A percentile compares a stretch with the other conserved stretches of the same genome.
These are phyloP conservation scores for Gracilaria gracilis DNA, from an alignment of 23 red algal genomes.

Conservation along the genomic window DNA sequence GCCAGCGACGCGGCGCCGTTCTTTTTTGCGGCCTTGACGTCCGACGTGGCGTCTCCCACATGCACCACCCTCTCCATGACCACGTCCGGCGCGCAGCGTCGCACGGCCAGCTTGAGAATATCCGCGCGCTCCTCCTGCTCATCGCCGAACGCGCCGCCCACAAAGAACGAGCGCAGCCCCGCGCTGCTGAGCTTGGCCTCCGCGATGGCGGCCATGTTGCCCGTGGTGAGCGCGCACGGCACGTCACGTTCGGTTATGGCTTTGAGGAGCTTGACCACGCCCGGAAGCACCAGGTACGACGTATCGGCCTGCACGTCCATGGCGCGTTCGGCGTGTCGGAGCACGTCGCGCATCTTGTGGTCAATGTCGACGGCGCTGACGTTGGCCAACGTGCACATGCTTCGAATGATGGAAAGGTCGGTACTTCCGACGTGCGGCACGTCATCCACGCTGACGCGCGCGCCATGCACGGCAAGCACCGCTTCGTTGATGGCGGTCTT, in stretches of 20 bases:
- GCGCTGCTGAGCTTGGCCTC: slow-evolving; percentile 32
- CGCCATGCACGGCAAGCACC: slow-evolving; percentile 36
- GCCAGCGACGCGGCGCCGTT: slow-evolving; percentile 43
- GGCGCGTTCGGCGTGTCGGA: slow-evolving; percentile 16
- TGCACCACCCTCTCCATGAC: slow-evolving; percentile 39
- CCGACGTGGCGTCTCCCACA: slow-evolving; percentile 64
- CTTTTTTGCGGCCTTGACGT: slow-evolving; percentile 31
- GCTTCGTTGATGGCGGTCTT: slow-evolving; percentile 61
- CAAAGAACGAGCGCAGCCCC: slow-evolving; percentile 48
- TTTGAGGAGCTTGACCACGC: slow-evolving; percentile 22
- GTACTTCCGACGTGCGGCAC: slow-evolving; percentile 67
- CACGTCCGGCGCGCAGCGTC: neutral
- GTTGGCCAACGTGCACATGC: slow-evolving; percentile 32
- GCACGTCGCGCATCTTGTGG: neutral
- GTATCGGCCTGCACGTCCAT: slow-evolving; percentile 33
- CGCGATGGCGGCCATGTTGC: slow-evolving; percentile 62
- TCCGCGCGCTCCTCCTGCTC: slow-evolving; percentile 36
- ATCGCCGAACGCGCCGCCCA: slow-evolving; percentile 54
- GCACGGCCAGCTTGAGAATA: slow-evolving; percentile 56
- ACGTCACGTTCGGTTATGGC: slow-evolving; percentile 19
- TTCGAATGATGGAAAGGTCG: slow-evolving; percentile 53
- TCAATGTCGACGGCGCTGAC: neutral
- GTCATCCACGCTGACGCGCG: slow-evolving; percentile 34
- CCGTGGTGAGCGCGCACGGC: slow-evolving; percentile 47
- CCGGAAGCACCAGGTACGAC: slow-evolving; percentile 61